These are phyloP conservation scores for Cadophora luteo-olivacea DNA, from an alignment of 2,329 filamentous ascomycete species.

Conservation along the genomic window DNA sequence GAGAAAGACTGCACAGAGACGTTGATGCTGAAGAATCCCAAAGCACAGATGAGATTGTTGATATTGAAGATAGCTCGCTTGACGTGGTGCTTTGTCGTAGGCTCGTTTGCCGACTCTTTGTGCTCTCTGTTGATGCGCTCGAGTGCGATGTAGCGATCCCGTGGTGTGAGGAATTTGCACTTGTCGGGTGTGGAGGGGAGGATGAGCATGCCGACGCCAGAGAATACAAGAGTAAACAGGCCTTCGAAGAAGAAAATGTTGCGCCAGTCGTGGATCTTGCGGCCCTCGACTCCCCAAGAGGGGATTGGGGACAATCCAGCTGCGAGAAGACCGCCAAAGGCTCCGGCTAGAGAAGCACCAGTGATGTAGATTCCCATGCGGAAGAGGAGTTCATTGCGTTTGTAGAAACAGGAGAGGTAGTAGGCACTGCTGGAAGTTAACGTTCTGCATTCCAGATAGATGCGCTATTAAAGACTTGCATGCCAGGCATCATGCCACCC, in stretches of 20 bases:
- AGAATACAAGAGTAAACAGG: conserved; percentile 48
- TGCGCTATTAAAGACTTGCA: conserved; percentile 6
- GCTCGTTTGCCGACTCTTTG: conserved; percentile 48
- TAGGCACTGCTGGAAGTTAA: conserved; percentile 44
- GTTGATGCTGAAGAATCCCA: conserved; percentile 48
- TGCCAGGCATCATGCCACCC: conserved; percentile 55
- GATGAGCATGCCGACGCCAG: conserved; percentile 50
- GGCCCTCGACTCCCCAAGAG: conserved; percentile 40
- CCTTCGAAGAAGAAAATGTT: conserved; percentile 65
- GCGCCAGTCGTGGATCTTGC: conserved; percentile 81
- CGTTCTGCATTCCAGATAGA: background rate
- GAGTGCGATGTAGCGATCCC: conserved; percentile 50
- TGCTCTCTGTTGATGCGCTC: conserved; percentile 50
- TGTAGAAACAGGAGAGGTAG: conserved; percentile 68
- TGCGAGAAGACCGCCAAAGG: conserved; percentile 75
- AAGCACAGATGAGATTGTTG: conserved; percentile 32
- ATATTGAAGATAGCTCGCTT: conserved; percentile 49
- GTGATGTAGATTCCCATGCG: conserved; percentile 86
- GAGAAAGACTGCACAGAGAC: conserved; percentile 51
- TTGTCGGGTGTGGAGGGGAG: conserved; percentile 49
- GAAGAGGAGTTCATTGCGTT: conserved; percentile 75
- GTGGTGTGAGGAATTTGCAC: conserved; percentile 49
- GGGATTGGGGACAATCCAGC: conserved; percentile 49
- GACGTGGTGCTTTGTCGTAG: conserved; percentile 48
- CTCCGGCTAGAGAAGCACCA: conserved; percentile 80